These are phyloP conservation scores for Dactylorhiza incarnata DNA, from an alignment of 106 monocot species.

Conservation along the genomic window DNA sequence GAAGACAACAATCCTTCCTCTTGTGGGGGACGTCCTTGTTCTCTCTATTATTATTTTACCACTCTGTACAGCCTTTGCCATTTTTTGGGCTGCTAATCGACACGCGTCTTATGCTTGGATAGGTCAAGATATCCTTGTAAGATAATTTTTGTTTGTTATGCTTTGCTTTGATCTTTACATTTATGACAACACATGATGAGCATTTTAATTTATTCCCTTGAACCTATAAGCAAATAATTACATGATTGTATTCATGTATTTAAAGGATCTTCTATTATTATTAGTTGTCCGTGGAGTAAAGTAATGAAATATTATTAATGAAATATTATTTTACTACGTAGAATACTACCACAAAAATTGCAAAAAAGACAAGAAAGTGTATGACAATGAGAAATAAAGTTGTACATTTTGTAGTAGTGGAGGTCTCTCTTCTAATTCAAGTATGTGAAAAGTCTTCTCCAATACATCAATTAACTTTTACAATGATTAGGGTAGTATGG, in stretches of 20 bases:
- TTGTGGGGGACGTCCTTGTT: constrained; percentile 67
- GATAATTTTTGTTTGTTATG: constrained; percentile 17
- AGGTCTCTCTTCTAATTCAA: no score
- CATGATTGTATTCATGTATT: neutral
- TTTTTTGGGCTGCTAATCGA: constrained; percentile 86
- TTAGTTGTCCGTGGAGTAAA: neutral
- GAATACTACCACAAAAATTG: no score
- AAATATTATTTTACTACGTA: no score
- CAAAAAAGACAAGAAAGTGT: no score
- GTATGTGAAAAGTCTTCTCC: no score
- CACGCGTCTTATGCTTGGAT: constrained; percentile 87
- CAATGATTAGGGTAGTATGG: no score
- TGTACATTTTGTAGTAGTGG: no score
- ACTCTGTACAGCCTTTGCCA: constrained; percentile 71
- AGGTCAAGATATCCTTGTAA: constrained; percentile 97
- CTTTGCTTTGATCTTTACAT: constrained; percentile 1
- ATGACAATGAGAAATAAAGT: no score
- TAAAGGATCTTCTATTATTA: neutral
- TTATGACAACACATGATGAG: neutral
- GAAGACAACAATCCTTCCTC: constrained; percentile 58
- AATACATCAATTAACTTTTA: no score
- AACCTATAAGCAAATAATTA: neutral
- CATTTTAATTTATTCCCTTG: neutral
- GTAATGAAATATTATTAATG: no score
- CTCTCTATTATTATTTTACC: constrained; percentile 60